Base-by-base conservation (phyloP, 1,139 yeast genomes). In the Geotrichum reessii region DNA sequence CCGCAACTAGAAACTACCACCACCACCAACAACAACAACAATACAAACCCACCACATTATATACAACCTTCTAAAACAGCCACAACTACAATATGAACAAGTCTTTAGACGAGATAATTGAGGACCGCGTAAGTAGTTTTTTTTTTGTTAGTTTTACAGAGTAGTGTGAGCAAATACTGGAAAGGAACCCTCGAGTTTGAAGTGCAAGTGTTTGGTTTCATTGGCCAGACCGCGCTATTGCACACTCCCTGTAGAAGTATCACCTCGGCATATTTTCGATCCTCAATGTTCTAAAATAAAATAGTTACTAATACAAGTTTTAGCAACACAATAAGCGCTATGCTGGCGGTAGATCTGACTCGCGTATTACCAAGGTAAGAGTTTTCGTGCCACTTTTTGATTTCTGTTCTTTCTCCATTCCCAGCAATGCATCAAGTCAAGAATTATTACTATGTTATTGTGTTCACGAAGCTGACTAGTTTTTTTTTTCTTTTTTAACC, bases 51-150 rank as follows among this genome's bases (percentile, higher is more conserved):
- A 40, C 17, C 46, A 3, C 9, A 17, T 46, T 12, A 5, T 19
- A 12, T 12, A 12, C 14, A 22, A 19, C 14, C 19, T 11, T 11
- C 8, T 14, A 48, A 22, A 11, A 22, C 19, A 22, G 4, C 28
- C 42, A 22, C 24, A 17, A 14, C 40, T 44, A 47, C 21, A 62
- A 47, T 47, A 68, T 71, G 72, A 74, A 71, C 61, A 69, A 69
- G 64, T 71, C 74, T 56, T 64, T 71, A 47, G 75, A 72, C 65
- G 75, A 72, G 58, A 72, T 72, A 56, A 71, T 72, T 52, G 66
- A 66, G 19, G 67, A 67, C 55, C 50, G 62, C 21, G 60, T 59
- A 59, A 17, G 60, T 57, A 25, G 12, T 7, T 21, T n/a, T n/a
- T 37, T n/a, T 37, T 8, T n/a, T n/a, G 2, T n/a, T n/a, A 7